These are phyloP conservation scores for Yarrowia sp. DNA, from an alignment of 805 yeast genomes.

Conservation along the genomic window DNA sequence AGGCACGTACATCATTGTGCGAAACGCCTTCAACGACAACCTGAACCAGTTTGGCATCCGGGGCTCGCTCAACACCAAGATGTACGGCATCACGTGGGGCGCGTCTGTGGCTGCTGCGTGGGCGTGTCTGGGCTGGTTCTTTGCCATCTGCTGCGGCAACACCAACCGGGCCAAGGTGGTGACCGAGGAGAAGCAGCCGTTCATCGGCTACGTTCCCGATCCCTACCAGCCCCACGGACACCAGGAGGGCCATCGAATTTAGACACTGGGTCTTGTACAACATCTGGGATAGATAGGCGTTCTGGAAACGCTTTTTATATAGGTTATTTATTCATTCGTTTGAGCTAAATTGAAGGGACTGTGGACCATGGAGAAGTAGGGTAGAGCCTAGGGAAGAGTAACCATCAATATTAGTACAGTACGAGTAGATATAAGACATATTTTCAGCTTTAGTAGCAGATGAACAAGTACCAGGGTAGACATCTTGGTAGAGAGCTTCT, in stretches of 20 bases:
- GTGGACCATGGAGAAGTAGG: neutral
- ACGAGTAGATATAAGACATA: too few species aligned
- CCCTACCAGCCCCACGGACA: slow-evolving; percentile 23
- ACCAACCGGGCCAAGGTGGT: slow-evolving; percentile 28
- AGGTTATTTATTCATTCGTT: slow-evolving; percentile 22
- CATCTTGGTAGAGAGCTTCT: too few species aligned
- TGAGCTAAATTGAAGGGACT: neutral
- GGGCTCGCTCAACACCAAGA: slow-evolving; percentile 48
- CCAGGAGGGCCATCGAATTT: slow-evolving; percentile 2
- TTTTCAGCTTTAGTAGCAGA: too few species aligned
- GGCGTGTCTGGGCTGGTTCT: slow-evolving; percentile 43
- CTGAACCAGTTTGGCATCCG: slow-evolving; percentile 51
- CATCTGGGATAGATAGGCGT: neutral
- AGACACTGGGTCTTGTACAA: neutral
- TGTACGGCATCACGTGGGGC: slow-evolving; percentile 64
- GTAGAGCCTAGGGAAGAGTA: too few species aligned
- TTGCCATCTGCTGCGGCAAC: slow-evolving; percentile 46
- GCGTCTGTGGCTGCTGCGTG: slow-evolving; percentile 49
- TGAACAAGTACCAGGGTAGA: too few species aligned
- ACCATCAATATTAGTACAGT: too few species aligned
- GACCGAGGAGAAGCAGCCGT: slow-evolving; percentile 34
- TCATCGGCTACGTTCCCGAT: slow-evolving; percentile 34
- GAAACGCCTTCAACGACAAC: slow-evolving; percentile 50
- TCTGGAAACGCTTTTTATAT: neutral
- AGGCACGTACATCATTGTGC: slow-evolving; percentile 53